Base-by-base conservation (phyloP, 2,329 filamentous ascomycete genomes). In the Aspergillus quadricinctus region DNA sequence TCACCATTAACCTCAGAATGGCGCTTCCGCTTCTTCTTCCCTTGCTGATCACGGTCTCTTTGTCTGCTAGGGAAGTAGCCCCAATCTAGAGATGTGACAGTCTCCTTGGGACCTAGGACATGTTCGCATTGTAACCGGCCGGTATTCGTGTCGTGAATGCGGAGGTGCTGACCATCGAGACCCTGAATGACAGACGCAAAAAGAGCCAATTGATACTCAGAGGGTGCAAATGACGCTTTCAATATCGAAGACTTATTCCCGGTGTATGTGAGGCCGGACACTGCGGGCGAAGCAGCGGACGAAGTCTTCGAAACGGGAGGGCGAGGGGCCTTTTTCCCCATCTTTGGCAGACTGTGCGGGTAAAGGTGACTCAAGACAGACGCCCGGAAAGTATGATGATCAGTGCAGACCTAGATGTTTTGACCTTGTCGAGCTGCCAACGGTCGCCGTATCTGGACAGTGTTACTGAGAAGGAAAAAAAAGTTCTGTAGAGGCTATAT, bases 131-230 rank as follows among this genome's bases (percentile, higher is more conserved):
- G 77, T 61, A 81, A 70, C 40, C 76, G 75, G 49, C 77, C 78
- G 41, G 78, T 80, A 55, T 69, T 73, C 45, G 77, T 78, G 61
- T 81, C 78, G 66, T 82, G 80, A 52, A 81, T 78, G 56, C 80
- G 77, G 53, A 82, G 69, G 60, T 80, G 78, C 60, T 81, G 78
- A 49, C 75, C 76, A 67, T 80, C 79, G 35, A 81, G 75, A 23
- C 78, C 78, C 63, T 81, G 79, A 51, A 81, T 80, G 54, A 81
- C 77, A 17, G 80, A 82, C 21, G 80, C 80, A 67, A 81, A 82
- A 40, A 81, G 72, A 11, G 78, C 73, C 65, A 81, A 73, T 71
- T 80, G 78, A 50, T 78, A 78, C 55, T 76, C 72, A 6, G 78
- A 79, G 2, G 80, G 80, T 4, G 78, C 76, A 66, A 81, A 82